These are phyloP conservation scores for Eucalyptus regnans DNA, from an alignment of 345 rosid species.

Conservation along the genomic window DNA sequence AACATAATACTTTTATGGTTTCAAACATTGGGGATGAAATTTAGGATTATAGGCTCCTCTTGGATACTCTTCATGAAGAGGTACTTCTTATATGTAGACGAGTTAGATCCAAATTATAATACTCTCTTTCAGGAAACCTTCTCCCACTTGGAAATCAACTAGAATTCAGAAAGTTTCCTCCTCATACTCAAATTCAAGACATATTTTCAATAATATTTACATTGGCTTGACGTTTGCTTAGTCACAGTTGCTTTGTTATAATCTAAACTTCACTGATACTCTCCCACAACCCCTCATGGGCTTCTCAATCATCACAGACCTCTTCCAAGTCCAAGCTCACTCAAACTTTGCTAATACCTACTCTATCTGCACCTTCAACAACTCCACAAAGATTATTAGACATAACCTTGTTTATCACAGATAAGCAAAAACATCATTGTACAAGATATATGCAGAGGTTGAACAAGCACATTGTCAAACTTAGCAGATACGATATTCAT, in stretches of 20 bases:
- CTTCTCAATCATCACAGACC: background rate
- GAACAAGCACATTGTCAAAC: background rate
- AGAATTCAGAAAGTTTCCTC: background rate
- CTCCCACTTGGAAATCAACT: background rate
- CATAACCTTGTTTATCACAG: background rate
- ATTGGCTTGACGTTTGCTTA: background rate
- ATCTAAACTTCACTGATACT: background rate
- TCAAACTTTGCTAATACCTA: background rate
- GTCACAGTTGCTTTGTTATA: background rate
- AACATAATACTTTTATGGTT: background rate
- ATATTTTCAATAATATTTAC: too few species aligned
- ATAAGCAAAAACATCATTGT: too few species aligned
- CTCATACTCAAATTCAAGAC: background rate
- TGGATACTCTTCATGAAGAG: background rate
- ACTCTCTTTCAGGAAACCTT: background rate
- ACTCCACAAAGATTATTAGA: accelerated
- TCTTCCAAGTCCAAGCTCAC: too few species aligned
- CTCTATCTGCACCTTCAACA: accelerated
- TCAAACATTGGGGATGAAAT: background rate
- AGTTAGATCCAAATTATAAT: background rate
- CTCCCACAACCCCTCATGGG: accelerated
- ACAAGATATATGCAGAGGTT: too few species aligned
- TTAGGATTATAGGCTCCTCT: background rate
- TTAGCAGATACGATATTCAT: background rate
- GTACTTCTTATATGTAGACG: background rate